A percentile compares a stretch with the other conserved stretches of the same genome.
Conservation (phyloP, 2,329 filamentous ascomycete genomes). For the Drechmeria coniospora region DNA sequence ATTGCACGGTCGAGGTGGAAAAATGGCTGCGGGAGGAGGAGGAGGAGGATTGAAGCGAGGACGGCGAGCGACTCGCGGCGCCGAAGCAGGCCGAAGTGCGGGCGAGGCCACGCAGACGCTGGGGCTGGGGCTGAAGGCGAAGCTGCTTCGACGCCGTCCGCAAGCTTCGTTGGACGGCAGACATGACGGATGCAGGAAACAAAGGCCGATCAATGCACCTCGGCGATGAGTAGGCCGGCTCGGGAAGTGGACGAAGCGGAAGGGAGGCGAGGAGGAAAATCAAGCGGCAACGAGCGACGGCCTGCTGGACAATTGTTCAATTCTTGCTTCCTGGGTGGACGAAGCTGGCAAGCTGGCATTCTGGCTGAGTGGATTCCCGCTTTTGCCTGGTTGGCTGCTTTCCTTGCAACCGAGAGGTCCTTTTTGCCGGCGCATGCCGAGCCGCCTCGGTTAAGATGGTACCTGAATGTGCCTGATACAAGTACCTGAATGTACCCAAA, state of each 20-base stretch:
- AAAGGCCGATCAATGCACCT: too few species aligned
- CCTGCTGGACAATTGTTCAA: neutral
- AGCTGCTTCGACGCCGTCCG: conserved; percentile 39
- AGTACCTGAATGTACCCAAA: too few species aligned
- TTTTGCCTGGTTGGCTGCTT: too few species aligned
- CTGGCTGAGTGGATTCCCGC: too few species aligned
- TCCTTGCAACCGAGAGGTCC: too few species aligned
- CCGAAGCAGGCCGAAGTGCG: conserved; percentile 11
- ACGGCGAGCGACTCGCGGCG: conserved; percentile 16
- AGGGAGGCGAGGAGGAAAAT: neutral
- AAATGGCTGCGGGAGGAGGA: conserved; percentile 20
- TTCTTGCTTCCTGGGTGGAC: too few species aligned
- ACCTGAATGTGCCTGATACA: too few species aligned
- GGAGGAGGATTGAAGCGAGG: conserved; percentile 7
- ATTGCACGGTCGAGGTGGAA: conserved; percentile 32
- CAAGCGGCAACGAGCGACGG: neutral
- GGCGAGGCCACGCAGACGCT: conserved; percentile 8
- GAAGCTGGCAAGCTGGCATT: too few species aligned
- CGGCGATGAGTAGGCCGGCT: too few species aligned
- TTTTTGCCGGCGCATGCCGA: too few species aligned
- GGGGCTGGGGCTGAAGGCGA: conserved; percentile 26
- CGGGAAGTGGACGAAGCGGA: too few species aligned
- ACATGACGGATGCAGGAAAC: conserved; percentile 33
- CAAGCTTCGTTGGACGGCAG: conserved; percentile 37
- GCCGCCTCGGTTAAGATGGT: too few species aligned